Conservation (phyloP, 768 basidiomycete species). For the Solioccasus polychromus region DNA sequence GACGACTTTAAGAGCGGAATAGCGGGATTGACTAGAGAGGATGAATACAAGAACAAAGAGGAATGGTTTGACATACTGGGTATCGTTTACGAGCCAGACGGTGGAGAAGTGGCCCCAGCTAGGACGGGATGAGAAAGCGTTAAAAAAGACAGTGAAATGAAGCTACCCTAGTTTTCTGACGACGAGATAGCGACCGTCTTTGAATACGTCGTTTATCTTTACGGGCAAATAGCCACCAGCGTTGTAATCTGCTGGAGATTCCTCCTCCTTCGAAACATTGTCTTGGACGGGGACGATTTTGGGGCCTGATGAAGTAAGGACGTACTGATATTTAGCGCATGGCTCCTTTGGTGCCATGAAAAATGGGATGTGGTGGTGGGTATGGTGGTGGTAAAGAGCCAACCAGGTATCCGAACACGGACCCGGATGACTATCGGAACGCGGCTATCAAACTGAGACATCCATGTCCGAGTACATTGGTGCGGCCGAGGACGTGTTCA, state of each 20-base stretch:
- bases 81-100: constrained; percentile 86
- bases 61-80: constrained; percentile 52
- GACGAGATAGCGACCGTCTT: constrained; percentile 78
- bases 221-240: constrained; percentile 78
- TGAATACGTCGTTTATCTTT: constrained; percentile 81
- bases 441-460: constrained; percentile 10
- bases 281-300: constrained; percentile 72
- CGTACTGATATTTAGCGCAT: constrained; percentile 74
- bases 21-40: constrained; percentile 54
- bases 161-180: constrained; percentile 93
- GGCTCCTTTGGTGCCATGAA: constrained; percentile 65
- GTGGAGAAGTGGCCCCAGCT: constrained; percentile 97
- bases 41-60: constrained; percentile 14
- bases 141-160: constrained; percentile 16
- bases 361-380: neutral
- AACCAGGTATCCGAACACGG: constrained; percentile 16
- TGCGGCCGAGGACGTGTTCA: no score
- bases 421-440: constrained; percentile 16
- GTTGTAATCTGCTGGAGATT: constrained; percentile 82
- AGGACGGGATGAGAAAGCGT: constrained; percentile 12
- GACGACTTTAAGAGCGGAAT: constrained; percentile 92
- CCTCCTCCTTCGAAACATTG: constrained; percentile 68
- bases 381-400: neutral
- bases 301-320: constrained; percentile 61
- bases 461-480: no score